Percentiles rank a stretch among this genome's conserved stretches.
Conservation (phyloP, 106 monocot species). For the Vanilla planifolia region DNA sequence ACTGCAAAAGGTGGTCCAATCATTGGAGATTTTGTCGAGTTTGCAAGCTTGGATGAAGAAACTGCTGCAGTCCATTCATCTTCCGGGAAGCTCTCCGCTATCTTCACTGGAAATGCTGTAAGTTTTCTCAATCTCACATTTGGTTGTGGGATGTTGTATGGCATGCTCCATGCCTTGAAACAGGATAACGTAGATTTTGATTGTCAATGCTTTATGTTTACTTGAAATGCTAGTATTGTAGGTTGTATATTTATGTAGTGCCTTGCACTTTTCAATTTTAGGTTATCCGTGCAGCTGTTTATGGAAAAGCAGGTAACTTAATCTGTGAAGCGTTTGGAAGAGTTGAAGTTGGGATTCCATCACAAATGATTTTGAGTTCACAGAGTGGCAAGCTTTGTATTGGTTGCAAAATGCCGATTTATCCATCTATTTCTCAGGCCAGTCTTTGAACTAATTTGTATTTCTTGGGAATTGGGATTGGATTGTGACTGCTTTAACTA, state of each 20-base stretch:
- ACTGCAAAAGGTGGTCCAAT: constrained; percentile 74
- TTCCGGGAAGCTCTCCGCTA: constrained; percentile 64
- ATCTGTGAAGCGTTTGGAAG: constrained; percentile 74
- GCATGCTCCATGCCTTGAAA: no score
- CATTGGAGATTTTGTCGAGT: constrained; percentile 42
- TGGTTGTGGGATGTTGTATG: no score
- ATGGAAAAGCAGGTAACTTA: constrained; percentile 47
- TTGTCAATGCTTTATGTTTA: neutral
- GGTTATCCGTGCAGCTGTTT: constrained; percentile 56
- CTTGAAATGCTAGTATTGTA: neutral
- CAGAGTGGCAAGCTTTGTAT: constrained; percentile 84
- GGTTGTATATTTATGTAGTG: neutral
- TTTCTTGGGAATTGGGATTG: neutral
- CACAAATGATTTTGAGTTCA: constrained; percentile 38
- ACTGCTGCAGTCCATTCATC: constrained; percentile 40
- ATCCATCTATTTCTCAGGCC: constrained; percentile 68
- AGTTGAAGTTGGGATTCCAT: constrained; percentile 78
- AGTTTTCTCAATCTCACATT: constrained; percentile 18
- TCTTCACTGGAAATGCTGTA: constrained; percentile 77
- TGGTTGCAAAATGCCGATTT: constrained; percentile 85
- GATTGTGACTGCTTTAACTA: neutral
- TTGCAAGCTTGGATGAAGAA: constrained; percentile 42
- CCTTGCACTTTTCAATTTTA: constrained; percentile 12
- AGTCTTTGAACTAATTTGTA: constrained; percentile 4
- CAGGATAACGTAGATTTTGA: neutral